Percentiles rank a stretch among this genome's conserved stretches.
Evolutionary conservation across 148 eudicot genomes (phyloP).

Genomic region (Chenopodium berlandieri): DNA sequence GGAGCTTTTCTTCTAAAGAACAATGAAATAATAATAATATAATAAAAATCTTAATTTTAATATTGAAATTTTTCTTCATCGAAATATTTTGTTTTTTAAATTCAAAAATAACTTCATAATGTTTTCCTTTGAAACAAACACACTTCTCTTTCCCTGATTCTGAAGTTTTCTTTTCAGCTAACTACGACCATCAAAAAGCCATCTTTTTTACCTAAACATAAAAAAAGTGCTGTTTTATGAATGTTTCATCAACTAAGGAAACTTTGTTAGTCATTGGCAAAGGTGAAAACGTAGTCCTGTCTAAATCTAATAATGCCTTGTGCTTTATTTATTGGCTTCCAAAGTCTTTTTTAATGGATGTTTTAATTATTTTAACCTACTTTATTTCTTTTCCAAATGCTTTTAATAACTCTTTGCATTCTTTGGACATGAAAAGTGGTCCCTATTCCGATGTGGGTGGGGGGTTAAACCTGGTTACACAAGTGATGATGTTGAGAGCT

Average conservation of each 20-base stretch:
- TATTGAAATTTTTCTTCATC: too few relatives aligned
- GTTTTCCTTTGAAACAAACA: too few relatives aligned
- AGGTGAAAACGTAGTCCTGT: constrained; percentile 12
- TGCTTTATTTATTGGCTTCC: constrained; percentile 12
- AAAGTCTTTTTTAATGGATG: not conserved
- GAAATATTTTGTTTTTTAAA: too few relatives aligned
- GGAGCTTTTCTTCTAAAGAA: too few relatives aligned
- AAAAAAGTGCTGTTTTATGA: constrained; percentile 8
- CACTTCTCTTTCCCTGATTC: not conserved
- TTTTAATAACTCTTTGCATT: not conserved
- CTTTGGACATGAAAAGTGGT: not conserved
- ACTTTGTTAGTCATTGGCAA: constrained; percentile 15
- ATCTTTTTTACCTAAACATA: constrained; percentile 16
- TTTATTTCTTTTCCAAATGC: constrained; percentile 11
- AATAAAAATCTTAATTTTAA: too few relatives aligned
- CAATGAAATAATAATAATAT: too few relatives aligned
- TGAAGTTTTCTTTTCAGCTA: constrained; percentile 25
- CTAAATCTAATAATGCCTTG: constrained; percentile 26
- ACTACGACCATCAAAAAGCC: constrained; percentile 9
- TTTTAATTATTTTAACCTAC: constrained; percentile 9
- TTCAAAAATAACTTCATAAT: too few relatives aligned
- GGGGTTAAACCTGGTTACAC: not conserved
- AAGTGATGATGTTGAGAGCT: not conserved
- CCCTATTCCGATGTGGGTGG: not conserved
- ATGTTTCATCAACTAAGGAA: constrained; percentile 25